Evolutionary conservation across 306 rosid species (phyloP).

Genomic region (Sphenostylis stenocarpa): DNA sequence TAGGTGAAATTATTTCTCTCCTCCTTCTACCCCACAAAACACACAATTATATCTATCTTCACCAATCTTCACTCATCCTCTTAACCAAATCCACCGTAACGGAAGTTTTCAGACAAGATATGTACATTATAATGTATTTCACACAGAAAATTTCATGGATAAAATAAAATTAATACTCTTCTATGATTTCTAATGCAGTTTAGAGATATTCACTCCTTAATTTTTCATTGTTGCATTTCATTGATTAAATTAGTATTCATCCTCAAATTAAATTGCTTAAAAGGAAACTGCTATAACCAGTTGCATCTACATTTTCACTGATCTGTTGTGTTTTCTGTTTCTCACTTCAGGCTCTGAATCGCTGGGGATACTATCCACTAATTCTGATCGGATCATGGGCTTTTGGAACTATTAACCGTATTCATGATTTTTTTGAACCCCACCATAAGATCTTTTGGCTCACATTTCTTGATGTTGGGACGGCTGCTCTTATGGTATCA

Average conservation of each 20-base stretch:
- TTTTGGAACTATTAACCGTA: constrained; percentile 88
- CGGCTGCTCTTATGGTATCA: constrained; percentile 90
- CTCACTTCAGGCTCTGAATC: constrained; percentile 72
- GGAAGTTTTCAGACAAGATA: background rate
- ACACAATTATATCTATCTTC: too few relatives aligned
- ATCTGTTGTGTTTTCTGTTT: constrained; percentile 16
- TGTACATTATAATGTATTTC: constrained; percentile 12
- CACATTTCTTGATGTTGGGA: constrained; percentile 89
- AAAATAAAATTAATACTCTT: background rate
- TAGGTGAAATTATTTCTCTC: too few relatives aligned
- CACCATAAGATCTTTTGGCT: constrained; percentile 91
- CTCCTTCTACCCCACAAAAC: too few relatives aligned
- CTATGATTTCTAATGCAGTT: constrained; percentile 7
- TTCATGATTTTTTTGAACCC: constrained; percentile 94
- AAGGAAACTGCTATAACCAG: constrained; percentile 10
- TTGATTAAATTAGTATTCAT: background rate
- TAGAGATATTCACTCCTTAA: background rate
- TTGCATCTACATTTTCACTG: constrained; percentile 19
- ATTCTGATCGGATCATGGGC: constrained; percentile 95
- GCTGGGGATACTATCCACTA: constrained; percentile 97
- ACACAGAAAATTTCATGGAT: background rate
- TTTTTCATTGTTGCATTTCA: constrained; percentile 2
- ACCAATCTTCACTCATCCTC: too few relatives aligned
- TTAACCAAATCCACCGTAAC: too few relatives aligned
- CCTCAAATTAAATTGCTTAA: constrained; percentile 11